Conservation (phyloP, 129 eudicot genomes). For the Smallanthus sonchifolius region DNA sequence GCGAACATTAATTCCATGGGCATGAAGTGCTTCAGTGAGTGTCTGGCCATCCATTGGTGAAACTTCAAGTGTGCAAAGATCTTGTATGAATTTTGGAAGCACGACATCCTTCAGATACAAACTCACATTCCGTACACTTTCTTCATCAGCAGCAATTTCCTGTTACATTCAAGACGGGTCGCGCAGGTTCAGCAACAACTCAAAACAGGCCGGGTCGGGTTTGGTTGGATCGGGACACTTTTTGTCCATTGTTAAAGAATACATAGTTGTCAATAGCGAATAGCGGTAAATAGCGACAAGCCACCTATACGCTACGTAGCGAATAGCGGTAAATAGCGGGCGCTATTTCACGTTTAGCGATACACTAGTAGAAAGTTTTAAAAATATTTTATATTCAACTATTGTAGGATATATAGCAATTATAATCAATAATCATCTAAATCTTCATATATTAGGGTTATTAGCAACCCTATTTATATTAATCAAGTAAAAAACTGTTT, state of each 20-base stretch:
- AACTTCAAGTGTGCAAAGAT: conserved; percentile 90
- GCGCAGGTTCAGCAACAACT: background rate
- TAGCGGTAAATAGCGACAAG: no score
- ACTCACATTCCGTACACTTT: conserved; percentile 79
- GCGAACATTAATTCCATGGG: conserved; percentile 95
- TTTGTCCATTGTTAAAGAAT: background rate
- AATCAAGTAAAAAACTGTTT: no score
- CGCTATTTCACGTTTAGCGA: no score
- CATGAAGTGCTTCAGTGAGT: conserved; percentile 96
- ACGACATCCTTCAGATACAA: conserved; percentile 57
- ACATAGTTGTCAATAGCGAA: no score
- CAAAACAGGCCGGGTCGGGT: background rate
- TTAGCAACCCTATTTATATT: no score
- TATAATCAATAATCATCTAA: no score
- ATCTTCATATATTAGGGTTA: no score
- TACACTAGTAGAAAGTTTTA: no score
- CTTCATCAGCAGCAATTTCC: conserved; percentile 94
- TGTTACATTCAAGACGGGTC: conserved; percentile 18
- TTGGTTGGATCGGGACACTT: background rate
- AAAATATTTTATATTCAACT: no score
- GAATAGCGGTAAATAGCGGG: no score
- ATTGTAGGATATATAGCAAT: no score
- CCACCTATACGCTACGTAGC: no score
- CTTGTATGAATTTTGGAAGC: conserved; percentile 75
- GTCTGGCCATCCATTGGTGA: conserved; percentile 99